These are phyloP conservation scores for Fusarium devonianum DNA, from an alignment of 2,329 filamentous ascomycete genomes.

Conservation along the genomic window DNA sequence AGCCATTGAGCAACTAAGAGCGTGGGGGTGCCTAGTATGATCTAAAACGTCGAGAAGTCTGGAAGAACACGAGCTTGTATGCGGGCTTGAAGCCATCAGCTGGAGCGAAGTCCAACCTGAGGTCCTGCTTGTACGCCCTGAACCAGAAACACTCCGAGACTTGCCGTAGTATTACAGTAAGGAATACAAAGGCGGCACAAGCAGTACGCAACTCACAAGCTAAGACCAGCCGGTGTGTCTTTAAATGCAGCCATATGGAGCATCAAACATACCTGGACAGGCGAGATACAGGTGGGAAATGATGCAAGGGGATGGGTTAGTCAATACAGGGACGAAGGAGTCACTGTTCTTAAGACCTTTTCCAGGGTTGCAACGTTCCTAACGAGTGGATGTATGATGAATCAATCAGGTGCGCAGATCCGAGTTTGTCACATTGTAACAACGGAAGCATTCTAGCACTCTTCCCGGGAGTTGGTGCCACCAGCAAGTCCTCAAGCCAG, in stretches of 20 bases:
- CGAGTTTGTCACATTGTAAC: slow-evolving; percentile 3
- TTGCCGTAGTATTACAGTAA: slow-evolving; percentile 7
- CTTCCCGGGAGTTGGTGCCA: slow-evolving; percentile 4
- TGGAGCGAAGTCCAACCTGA: background rate
- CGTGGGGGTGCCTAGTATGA: slow-evolving; percentile 13
- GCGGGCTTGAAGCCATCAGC: slow-evolving; percentile 1
- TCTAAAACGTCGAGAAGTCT: slow-evolving; percentile 1
- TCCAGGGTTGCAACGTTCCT: slow-evolving; percentile 1
- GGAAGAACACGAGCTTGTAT: slow-evolving; percentile 1
- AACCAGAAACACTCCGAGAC: background rate
- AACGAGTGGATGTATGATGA: background rate
- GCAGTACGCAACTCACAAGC: slow-evolving; percentile 1
- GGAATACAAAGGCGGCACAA: slow-evolving; percentile 17
- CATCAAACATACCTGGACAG: too few relatives aligned
- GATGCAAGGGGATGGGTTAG: background rate
- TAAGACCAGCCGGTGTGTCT: slow-evolving; percentile 6
- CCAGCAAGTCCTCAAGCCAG: slow-evolving; percentile 6
- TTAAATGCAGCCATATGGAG: slow-evolving; percentile 2
- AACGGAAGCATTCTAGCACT: slow-evolving; percentile 18
- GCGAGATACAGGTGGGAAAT: slow-evolving; percentile 12
- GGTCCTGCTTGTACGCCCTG: slow-evolving; percentile 3
- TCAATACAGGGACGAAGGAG: too few relatives aligned
- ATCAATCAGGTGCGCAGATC: slow-evolving; percentile 3
- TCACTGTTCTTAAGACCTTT: slow-evolving; percentile 11
- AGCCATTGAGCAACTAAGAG: slow-evolving; percentile 2